Base-by-base conservation (phyloP, 805 yeast species). In the Starmera pachycereana region DNA sequence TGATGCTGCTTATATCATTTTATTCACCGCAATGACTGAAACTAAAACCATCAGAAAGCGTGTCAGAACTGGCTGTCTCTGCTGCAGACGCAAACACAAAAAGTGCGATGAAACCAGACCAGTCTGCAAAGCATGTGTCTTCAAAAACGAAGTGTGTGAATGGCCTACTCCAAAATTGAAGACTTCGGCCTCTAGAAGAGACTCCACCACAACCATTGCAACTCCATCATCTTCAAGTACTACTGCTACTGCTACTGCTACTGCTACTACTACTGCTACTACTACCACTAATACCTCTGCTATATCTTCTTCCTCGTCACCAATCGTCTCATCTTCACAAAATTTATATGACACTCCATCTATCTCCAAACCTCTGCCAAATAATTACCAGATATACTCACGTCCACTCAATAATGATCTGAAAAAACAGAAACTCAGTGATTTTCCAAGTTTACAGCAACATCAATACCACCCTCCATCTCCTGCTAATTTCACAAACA, bases 51-150 rank as follows among this genome's bases (percentile, higher is more conserved):
- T 40, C 11, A 38, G 44, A 33, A 56, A 62, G 46, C 54, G 75
- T 50, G 67, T 71, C 6, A 65, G 70, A 44, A 68, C 75, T 4
- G 76, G 76, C 11, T 76, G 82, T 49, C 62, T 76, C 45, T 76
- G 78, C 36, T 78, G 86, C 54, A 66, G 83, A 39, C 68, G 71
- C 44, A 68, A 82, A 50, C 78, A 78, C 59, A 69, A 78, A 61
- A 77, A 77, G 61, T 77, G 84, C 57, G 81, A 76, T 49, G 74
- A 74, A 45, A 57, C 58, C 32, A 62, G 60, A 42, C 67, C 70
- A n/a, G 50, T 50, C 44, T 63, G 68, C 40, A 59, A 60, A 13
- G 66, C 68, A 40, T 72, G 77, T 47, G 41, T 53, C 12, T 41
- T 53, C 8, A 65, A 71, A 44, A 35, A 33, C 22, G 48, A 44